These are phyloP conservation scores for Populus hybrid DNA, from an alignment of 441 rosid genomes.

Conservation along the genomic window DNA sequence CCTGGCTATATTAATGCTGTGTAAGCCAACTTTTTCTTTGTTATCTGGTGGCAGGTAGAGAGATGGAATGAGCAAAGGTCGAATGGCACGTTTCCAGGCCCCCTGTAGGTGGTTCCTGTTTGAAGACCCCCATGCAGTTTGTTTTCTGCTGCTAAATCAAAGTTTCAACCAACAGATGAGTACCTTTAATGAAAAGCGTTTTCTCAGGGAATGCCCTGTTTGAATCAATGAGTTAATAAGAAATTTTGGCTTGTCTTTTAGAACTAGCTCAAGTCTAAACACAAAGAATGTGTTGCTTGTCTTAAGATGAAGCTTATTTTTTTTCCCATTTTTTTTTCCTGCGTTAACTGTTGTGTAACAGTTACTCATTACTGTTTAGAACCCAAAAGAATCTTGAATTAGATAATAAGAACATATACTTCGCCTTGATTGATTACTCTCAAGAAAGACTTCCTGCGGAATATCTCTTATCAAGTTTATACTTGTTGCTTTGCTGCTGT, in stretches of 20 bases:
- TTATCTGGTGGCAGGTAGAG: constrained; percentile 47
- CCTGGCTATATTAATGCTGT: not conserved
- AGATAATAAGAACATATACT: constrained; percentile 18
- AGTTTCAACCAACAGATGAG: constrained; percentile 19
- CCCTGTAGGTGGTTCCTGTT: constrained; percentile 49
- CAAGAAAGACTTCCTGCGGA: not conserved
- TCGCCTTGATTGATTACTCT: not conserved
- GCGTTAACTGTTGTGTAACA: not conserved
- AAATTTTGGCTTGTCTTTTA: constrained; percentile 29
- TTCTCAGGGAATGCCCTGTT: constrained; percentile 25
- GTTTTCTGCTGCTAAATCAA: constrained; percentile 21
- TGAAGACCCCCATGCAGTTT: constrained; percentile 10
- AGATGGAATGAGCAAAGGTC: constrained; percentile 98
- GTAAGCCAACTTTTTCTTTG: constrained; percentile 3
- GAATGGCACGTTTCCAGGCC: constrained; percentile 96
- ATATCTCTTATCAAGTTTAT: not conserved
- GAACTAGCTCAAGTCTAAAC: constrained; percentile 22
- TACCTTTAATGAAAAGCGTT: constrained; percentile 20
- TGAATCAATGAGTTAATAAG: constrained; percentile 27
- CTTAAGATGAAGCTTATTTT: constrained; percentile 5
- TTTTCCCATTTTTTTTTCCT: not conserved
- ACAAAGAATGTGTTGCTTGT: constrained; percentile 6
- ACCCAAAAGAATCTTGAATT: not conserved
- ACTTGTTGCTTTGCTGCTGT: not conserved
- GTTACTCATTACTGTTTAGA: not conserved